A percentile compares a stretch with the other conserved stretches of the same genome.
Evolutionary conservation across 257 asterid genomes (phyloP).

Genomic region (Rhazya stricta): DNA sequence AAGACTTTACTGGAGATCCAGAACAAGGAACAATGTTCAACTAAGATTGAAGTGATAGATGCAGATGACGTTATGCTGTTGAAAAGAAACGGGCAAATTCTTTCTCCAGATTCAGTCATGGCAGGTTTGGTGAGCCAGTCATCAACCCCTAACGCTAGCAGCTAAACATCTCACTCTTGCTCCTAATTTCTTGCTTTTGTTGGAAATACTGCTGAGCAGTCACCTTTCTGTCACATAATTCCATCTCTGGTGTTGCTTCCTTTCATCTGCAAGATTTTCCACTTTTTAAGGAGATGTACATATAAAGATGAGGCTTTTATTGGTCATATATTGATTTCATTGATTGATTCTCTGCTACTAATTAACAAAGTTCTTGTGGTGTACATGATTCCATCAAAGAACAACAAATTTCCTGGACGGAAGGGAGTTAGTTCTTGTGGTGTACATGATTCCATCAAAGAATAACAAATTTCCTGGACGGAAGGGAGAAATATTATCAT

Average conservation of each 20-base stretch:
- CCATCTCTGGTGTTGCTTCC: constrained; percentile 2
- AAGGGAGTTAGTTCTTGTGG: background rate
- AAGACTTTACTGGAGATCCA: constrained; percentile 40
- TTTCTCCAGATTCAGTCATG: constrained; percentile 31
- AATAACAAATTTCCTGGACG: background rate
- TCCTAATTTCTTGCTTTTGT: background rate
- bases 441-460: background rate
- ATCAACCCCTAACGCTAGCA: constrained; percentile 24
- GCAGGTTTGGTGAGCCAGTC: constrained; percentile 16
- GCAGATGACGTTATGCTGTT: constrained; percentile 35
- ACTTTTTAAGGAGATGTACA: constrained; percentile 18
- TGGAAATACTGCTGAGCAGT: background rate
- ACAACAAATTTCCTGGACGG: background rate
- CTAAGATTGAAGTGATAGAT: constrained; percentile 32
- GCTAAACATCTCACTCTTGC: background rate
- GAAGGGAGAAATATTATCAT: background rate
- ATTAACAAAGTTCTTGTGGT: background rate
- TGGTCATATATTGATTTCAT: background rate
- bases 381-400: background rate
- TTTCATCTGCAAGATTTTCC: constrained; percentile 1
- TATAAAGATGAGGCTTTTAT: constrained; percentile 11
- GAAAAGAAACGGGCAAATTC: constrained; percentile 8
- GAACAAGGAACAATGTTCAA: constrained; percentile 25
- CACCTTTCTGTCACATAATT: background rate
- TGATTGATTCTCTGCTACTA: constrained; percentile 4